Conservation (phyloP, 495 filamentous ascomycete species). For the Penicillium riverlandense region DNA sequence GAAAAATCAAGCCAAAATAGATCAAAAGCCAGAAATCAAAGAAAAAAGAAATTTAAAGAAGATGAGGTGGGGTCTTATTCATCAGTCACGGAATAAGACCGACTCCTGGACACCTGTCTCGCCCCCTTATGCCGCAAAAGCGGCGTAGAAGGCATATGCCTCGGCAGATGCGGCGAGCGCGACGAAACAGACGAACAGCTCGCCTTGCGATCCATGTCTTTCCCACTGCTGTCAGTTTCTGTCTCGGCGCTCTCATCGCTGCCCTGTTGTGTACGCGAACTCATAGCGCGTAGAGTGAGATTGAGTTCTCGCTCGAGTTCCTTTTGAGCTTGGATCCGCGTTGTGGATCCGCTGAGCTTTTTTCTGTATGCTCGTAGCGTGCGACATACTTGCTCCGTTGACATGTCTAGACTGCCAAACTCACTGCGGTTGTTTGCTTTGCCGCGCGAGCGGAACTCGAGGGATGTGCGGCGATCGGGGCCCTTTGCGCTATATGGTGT, state of each 20-base stretch:
- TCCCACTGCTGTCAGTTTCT: conserved; percentile 40
- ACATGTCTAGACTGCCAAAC: conserved; percentile 61
- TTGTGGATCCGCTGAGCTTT: conserved; percentile 59
- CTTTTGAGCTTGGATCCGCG: conserved; percentile 56
- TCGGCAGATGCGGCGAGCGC: conserved; percentile 16
- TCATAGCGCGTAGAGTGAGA: conserved; percentile 64
- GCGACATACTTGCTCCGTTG: conserved; percentile 74
- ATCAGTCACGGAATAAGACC: conserved; percentile 24
- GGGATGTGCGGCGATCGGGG: conserved; percentile 44
- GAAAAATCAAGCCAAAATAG: conserved; percentile 1
- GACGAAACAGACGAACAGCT: conserved; percentile 13
- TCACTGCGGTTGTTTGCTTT: conserved; percentile 47
- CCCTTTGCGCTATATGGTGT: conserved; percentile 12
- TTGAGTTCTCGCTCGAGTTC: conserved; percentile 77
- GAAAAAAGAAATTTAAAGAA: neutral
- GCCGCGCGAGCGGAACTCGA: conserved; percentile 48
- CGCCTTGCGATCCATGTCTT: conserved; percentile 29
- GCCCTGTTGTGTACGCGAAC: conserved; percentile 32
- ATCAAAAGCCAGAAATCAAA: conserved; percentile 2
- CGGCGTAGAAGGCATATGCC: conserved; percentile 33
- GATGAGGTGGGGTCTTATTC: conserved; percentile 6
- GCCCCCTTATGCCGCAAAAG: conserved; percentile 20
- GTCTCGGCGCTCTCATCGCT: conserved; percentile 26
- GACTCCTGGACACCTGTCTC: conserved; percentile 19
- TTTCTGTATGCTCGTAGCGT: conserved; percentile 77